Percentiles rank a stretch among this genome's conserved stretches.
Evolutionary conservation across 1,284 basidiomycete species (phyloP).

Genomic region (Mycena sp.): DNA sequence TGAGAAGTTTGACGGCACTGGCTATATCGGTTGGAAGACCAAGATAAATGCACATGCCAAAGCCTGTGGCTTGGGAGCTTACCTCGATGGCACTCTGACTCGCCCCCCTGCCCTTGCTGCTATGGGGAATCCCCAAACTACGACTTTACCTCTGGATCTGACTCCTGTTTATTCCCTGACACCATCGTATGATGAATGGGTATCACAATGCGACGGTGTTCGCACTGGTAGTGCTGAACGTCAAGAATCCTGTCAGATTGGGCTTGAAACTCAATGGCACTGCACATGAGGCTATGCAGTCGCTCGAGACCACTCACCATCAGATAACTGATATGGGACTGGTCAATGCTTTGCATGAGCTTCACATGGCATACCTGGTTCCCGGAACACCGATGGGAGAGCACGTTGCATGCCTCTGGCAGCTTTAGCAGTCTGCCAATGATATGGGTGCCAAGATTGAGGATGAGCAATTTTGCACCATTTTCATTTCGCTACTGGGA

Average conservation of each 20-base stretch:
- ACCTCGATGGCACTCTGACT: conserved; percentile 31
- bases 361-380: background rate
- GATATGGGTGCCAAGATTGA: background rate
- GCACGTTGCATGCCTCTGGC: conserved; percentile 1
- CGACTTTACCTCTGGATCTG: conserved; percentile 1
- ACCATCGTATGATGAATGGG: conserved; percentile 30
- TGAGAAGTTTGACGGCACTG: no score
- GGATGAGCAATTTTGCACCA: background rate
- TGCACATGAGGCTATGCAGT: conserved; percentile 24
- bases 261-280: conserved; percentile 26
- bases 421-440: background rate
- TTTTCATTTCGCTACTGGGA: no score
- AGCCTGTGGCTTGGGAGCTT: no score
- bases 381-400: conserved; percentile 1
- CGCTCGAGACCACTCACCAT: conserved; percentile 10
- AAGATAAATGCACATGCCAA: no score
- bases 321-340: conserved; percentile 1
- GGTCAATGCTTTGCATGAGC: conserved; percentile 1
- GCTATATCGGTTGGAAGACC: no score
- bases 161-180: background rate
- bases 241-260: conserved; percentile 29
- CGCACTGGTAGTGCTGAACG: conserved; percentile 27
- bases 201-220: conserved; percentile 22
- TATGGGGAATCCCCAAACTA: no score
- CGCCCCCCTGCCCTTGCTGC: no score